These are phyloP conservation scores for Circinella umbellata DNA, from an alignment of 371 early-diverging fungal species.

Conservation along the genomic window DNA sequence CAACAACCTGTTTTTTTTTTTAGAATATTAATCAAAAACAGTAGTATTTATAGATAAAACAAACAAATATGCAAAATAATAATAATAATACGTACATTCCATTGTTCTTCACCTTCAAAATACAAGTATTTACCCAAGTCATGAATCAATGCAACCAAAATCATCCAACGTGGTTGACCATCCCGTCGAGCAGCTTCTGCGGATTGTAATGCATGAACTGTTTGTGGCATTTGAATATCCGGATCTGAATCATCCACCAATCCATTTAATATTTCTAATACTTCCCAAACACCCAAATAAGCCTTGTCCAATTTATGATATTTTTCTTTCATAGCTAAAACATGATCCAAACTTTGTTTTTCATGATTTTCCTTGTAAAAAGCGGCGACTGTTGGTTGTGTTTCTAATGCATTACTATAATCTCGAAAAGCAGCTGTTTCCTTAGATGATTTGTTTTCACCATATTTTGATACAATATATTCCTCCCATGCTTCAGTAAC, in stretches of 20 bases:
- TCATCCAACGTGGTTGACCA: constrained; percentile 58
- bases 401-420: constrained; percentile 32
- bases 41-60: too few species aligned
- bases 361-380: constrained; percentile 53
- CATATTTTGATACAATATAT: constrained; percentile 37
- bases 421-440: constrained; percentile 30
- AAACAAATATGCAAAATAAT: neutral
- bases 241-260: constrained; percentile 61
- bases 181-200: constrained; percentile 64
- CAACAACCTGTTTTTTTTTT: neutral
- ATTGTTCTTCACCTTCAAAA: constrained; percentile 57
- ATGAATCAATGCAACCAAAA: constrained; percentile 58
- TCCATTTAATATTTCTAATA: constrained; percentile 27
- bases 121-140: constrained; percentile 63
- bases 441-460: constrained; percentile 28
- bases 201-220: constrained; percentile 60
- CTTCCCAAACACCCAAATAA: constrained; percentile 61
- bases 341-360: constrained; percentile 47
- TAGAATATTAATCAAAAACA: too few species aligned
- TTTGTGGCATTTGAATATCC: constrained; percentile 52
- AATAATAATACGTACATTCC: constrained; percentile 40
- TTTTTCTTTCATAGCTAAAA: constrained; percentile 34
- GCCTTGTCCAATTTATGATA: constrained; percentile 37
- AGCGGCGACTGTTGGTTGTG: constrained; percentile 25
- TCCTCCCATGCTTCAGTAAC: constrained; percentile 40